Evolutionary conservation across 805 yeast species (phyloP).

Genomic region (Schizosaccharomyces lindneri): DNA sequence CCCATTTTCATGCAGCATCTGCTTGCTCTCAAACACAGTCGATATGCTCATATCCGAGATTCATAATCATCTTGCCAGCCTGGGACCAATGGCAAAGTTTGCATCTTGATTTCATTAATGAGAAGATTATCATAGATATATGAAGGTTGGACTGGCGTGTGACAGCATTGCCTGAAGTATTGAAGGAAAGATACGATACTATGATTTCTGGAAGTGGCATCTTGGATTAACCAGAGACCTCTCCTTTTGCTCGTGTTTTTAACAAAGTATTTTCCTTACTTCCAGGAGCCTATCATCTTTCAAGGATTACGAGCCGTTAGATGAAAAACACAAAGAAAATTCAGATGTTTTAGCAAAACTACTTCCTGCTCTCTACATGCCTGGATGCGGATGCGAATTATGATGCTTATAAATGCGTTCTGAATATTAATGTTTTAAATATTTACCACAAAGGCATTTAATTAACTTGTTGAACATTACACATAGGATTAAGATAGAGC

Average conservation of each 20-base stretch:
- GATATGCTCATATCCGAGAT: slow-evolving; percentile 35
- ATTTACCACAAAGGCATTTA: no score
- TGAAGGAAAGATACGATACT: slow-evolving; percentile 24
- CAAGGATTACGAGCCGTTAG: slow-evolving; percentile 21
- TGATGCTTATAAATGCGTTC: background rate
- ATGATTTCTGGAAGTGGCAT: slow-evolving; percentile 37
- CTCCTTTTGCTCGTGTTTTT: slow-evolving; percentile 28
- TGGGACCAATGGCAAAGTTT: slow-evolving; percentile 33
- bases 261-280: slow-evolving; percentile 24
- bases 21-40: slow-evolving; percentile 44
- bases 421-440: no score
- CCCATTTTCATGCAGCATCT: slow-evolving; percentile 37
- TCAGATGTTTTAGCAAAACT: background rate
- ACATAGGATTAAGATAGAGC: no score
- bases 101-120: slow-evolving; percentile 18
- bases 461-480: background rate
- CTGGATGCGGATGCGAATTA: background rate
- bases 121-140: slow-evolving; percentile 26
- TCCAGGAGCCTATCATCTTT: slow-evolving; percentile 34
- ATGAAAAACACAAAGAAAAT: slow-evolving; percentile 8
- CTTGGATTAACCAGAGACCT: slow-evolving; percentile 22
- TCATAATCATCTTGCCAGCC: slow-evolving; percentile 35
- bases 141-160: slow-evolving; percentile 30
- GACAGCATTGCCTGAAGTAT: slow-evolving; percentile 28
- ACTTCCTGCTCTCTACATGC: background rate